phyloP scores from a whole-genome alignment of 1,284 basidiomycete genomes.

The Ganoderma sinense region DNA sequence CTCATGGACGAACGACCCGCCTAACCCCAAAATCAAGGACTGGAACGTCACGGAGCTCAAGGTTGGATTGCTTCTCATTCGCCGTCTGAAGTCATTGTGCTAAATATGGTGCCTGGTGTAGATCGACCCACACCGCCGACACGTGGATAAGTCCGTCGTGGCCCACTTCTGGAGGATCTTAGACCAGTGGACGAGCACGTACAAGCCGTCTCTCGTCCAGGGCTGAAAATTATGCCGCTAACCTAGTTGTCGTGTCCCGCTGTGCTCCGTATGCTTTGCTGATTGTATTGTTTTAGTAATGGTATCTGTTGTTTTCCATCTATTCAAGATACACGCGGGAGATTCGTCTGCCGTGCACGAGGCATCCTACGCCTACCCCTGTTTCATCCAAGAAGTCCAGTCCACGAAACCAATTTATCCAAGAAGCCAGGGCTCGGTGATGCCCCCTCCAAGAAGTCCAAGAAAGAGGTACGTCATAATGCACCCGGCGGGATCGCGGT shows the following conservation, averaged over 20 bases:
- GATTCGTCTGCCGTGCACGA: background rate
- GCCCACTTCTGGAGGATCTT: conserved; percentile 95
- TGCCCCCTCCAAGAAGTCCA: background rate
- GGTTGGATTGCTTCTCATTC: conserved; percentile 50
- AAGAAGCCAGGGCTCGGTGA: background rate
- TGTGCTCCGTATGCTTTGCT: conserved; percentile 14
- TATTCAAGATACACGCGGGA: background rate
- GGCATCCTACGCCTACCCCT: background rate
- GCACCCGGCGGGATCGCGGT: background rate
- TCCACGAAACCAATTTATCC: background rate
- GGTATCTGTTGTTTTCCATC: conserved; percentile 1
- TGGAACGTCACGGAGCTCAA: conserved; percentile 98
- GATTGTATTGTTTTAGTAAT: conserved; percentile 23
- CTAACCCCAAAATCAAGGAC: conserved; percentile 88
- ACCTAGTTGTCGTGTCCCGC: background rate
- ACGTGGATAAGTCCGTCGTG: conserved; percentile 95
- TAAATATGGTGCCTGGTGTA: conserved; percentile 38
- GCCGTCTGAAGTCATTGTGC: background rate
- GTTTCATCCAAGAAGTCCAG: background rate
- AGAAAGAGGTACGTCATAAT: conserved; percentile 8
- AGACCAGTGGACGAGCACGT: conserved; percentile 83
- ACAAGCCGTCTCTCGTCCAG: conserved; percentile 79
- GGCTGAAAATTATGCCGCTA: conserved; percentile 28
- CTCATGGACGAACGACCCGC: conserved; percentile 91
- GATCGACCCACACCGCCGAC: conserved; percentile 91